Percentiles rank a stretch among this genome's conserved stretches.
Conservation (phyloP, 2,329 filamentous ascomycete species). For the Mollisia scopiformis region DNA sequence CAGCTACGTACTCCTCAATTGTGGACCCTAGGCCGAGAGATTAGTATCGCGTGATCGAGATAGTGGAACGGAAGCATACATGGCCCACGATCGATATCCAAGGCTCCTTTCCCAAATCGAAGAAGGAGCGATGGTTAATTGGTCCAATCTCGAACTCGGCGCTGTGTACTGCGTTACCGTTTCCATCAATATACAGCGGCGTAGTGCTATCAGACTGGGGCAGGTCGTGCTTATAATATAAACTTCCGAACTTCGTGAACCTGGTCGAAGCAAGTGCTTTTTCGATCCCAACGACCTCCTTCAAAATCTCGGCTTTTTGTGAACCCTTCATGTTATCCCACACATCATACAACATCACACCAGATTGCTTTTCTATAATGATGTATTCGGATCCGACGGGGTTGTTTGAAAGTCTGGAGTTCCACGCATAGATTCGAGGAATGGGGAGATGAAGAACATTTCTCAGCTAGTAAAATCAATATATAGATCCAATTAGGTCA, state of each 20-base stretch:
- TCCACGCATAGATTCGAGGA: conserved; percentile 46
- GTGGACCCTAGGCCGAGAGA: conserved; percentile 14
- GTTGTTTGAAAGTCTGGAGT: conserved; percentile 36
- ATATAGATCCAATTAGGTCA: no score
- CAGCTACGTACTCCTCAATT: conserved; percentile 4
- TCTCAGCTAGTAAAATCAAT: background rate
- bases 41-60: no score
- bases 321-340: conserved; percentile 30
- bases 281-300: conserved; percentile 38
- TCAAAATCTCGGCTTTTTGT: conserved; percentile 34
- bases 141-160: conserved; percentile 6
- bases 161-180: background rate
- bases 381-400: conserved; percentile 41
- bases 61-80: conserved; percentile 7
- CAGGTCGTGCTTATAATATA: conserved; percentile 16
- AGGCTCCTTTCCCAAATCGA: conserved; percentile 1
- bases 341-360: conserved; percentile 33
- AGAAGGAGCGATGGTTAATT: background rate
- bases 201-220: background rate
- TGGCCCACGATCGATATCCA: conserved; percentile 15
- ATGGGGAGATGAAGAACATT: conserved; percentile 42
- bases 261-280: conserved; percentile 37
- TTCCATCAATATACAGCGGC: conserved; percentile 1
- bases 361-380: conserved; percentile 41
- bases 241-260: conserved; percentile 29